A percentile compares a stretch with the other conserved stretches of the same genome.
These are phyloP conservation scores for Lindgomyces ingoldianus DNA, from an alignment of 495 filamentous ascomycete species.

Conservation along the genomic window DNA sequence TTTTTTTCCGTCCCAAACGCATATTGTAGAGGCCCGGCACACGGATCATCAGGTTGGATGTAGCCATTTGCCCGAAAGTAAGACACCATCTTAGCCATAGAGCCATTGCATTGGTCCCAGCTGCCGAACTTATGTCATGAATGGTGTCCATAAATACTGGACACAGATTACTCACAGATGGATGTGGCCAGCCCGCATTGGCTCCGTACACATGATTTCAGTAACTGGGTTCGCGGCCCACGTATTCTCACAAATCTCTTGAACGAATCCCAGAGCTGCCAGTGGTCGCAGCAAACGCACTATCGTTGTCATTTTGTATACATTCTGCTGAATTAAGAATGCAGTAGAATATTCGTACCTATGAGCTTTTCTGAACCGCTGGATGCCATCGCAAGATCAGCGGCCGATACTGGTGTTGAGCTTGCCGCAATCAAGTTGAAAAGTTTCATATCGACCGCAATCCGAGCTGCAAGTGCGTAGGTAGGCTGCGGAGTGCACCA, in stretches of 20 bases:
- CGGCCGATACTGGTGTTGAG: not conserved
- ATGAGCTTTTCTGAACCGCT: not conserved
- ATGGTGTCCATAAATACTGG: not conserved
- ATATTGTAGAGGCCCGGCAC: conserved; percentile 16
- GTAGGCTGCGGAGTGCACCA: not conserved
- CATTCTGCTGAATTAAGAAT: not conserved
- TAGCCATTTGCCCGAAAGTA: not conserved
- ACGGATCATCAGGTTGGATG: not conserved
- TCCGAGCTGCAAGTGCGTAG: not conserved
- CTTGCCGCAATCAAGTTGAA: not conserved
- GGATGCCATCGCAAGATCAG: not conserved
- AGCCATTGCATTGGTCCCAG: not conserved
- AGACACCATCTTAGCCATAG: not conserved
- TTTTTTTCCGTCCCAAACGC: conserved; percentile 10
- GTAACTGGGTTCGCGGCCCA: not conserved
- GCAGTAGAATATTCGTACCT: not conserved
- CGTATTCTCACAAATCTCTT: not conserved
- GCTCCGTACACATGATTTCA: not conserved
- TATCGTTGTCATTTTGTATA: not conserved
- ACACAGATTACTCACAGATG: not conserved
- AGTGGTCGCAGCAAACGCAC: not conserved
- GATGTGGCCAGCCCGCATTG: not conserved
- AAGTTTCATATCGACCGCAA: not conserved
- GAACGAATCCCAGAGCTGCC: not conserved
- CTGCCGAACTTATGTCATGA: not conserved